Evolutionary conservation across 768 basidiomycete species (phyloP), one percentile per base, ranked within the genome.

Genomic region (Botryobasidium botryosum): DNA sequence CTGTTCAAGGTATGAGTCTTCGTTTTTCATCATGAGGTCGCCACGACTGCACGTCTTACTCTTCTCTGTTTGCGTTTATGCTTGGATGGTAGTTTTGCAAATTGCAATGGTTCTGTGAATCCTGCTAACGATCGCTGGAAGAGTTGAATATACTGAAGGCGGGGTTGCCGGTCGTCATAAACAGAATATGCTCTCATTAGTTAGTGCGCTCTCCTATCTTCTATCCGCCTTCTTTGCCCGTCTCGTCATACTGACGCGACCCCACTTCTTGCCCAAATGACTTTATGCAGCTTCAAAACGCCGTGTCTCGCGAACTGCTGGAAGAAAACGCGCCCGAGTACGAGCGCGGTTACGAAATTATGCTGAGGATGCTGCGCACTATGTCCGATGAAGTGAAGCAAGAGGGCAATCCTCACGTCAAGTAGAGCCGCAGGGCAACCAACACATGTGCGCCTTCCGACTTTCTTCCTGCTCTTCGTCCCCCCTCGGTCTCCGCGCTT

Each of bases 101-200:
- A 5, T 63, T 85, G 29, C 62, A 74, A 43, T 99, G 90, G 91
- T 90, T 94, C 64, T 84, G 82, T 56, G 77, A 79, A 10, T 80
- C 88, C 51, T 99, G 94, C 59, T 75, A 90, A 54, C 90, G 91
- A 57, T 92, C 87, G 56, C 84, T 85, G 55, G 88, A 92, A 47
- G 83, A 91, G 32, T 84, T 86, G 15, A 78, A 85, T 38, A 60
- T 83, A 15, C 80, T 87, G 35, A 86, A 84, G 71, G 83, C 81
- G 0, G 86, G 85, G 83, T 59, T 87, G 12, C 83, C 84, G 4
- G 81, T 83, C 46, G 62, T 61, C 25, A 83, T 88, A 48, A 74
- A 79, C 17, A 84, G 83, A 1, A 77, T 82, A 76, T 74, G 44
- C 91, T 94, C 27, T 65, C 78, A 35, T 67, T 91, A 35, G 92